Evolutionary conservation across 257 asterid genomes (phyloP).

Genomic region (Ophiorrhiza pumila): DNA sequence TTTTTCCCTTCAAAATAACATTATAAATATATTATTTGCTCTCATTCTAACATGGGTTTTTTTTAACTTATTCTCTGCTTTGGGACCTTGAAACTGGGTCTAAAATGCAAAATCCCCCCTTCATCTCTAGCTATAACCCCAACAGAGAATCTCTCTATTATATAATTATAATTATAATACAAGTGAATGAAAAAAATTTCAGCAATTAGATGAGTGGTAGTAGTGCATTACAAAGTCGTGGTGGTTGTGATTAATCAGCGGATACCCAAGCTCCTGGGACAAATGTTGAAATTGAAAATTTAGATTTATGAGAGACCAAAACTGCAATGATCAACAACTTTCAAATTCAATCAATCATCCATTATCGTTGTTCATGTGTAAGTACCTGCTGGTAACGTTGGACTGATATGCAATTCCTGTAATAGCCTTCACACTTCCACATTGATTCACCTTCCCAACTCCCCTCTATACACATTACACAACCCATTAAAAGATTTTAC

Average conservation of each 20-base stretch:
- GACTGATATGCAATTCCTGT: slow-evolving; percentile 35
- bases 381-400: slow-evolving; percentile 55
- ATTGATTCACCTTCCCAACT: slow-evolving; percentile 53
- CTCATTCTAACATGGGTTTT: too few species aligned
- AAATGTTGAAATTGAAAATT: neutral
- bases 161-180: too few species aligned
- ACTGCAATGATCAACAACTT: neutral
- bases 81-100: neutral
- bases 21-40: too few species aligned
- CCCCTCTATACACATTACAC: slow-evolving; percentile 39
- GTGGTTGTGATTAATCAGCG: slow-evolving; percentile 19
- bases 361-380: too few species aligned
- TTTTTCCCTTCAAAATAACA: too few species aligned
- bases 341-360: too few species aligned
- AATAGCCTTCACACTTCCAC: slow-evolving; percentile 41
- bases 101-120: neutral
- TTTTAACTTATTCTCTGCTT: neutral
- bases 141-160: neutral
- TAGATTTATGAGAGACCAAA: neutral
- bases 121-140: neutral
- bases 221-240: neutral
- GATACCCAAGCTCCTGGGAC: slow-evolving; percentile 34
- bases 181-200: neutral
- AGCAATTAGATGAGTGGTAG: neutral
- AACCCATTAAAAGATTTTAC: neutral